Base-by-base conservation (phyloP, 441 rosid species). In the Populus tomentosa region DNA sequence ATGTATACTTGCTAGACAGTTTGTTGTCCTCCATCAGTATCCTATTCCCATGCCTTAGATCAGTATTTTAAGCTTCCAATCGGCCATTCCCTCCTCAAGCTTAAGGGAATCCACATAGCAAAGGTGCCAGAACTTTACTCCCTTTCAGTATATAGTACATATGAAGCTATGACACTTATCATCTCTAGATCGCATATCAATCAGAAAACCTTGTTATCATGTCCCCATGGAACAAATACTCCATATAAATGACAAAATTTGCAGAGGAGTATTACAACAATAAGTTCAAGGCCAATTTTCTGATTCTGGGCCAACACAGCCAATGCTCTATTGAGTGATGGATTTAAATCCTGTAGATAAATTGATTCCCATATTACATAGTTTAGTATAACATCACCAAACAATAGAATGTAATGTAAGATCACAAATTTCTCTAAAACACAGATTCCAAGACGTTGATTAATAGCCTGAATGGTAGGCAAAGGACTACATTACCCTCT, bases 141-240 rank as follows among this genome's bases (percentile, higher is more conserved):
- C 98, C 97, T 74, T 88, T 89, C 0, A 96, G 91, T 8, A 85
- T 88, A 75, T 87, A 88, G 75, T 89, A 94, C 1, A 50, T 16
- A 50, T 50, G 59, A 50, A 16, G 59, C 99, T 97, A 53, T 95
- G 99, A 78, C 95, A 91, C 77, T 88, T 72, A 82, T 95, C 90
- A 20, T 98, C 98, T 35, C 98, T 98, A 0, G 98, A 93, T 0
- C 97, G 98, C n/a, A 5, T 50, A 50, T 50, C 59, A 50, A 32
- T 91, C 77, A 86, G 92, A 97, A 74, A 95, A 84, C 67, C 98
- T 98, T 97, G 94, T 94, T 50, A 94, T 94, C 76, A 97, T 85
- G 76, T 95, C 97, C 36, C 94, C 95, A 0, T 94, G 93, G 42
- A 87, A 80, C 69, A 92, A 81, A 59, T 91, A 85, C 16, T 94